A percentile compares a stretch with the other conserved stretches of the same genome.
Evolutionary conservation across 78 protist species (phyloP).

Genomic region (Protostelium mycophagum): DNA sequence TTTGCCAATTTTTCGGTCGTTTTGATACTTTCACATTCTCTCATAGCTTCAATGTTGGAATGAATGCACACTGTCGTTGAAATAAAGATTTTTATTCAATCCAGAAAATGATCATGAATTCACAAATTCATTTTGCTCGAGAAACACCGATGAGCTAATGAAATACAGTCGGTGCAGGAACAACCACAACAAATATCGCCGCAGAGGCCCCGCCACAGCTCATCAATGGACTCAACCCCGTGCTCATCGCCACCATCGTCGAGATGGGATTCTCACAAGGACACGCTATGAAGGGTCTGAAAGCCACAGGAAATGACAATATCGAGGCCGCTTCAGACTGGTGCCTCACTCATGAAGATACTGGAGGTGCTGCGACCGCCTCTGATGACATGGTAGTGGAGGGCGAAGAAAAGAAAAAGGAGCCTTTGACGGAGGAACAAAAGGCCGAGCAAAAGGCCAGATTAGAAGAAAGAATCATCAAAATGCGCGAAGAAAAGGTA

Average conservation of each 20-base stretch:
- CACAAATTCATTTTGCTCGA: no score
- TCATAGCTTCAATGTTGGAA: no score
- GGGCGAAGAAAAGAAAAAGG: neutral
- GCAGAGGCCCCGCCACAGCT: neutral
- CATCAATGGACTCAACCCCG: neutral
- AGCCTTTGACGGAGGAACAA: neutral
- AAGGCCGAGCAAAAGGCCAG: neutral
- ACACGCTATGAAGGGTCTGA: neutral
- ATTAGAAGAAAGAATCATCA: neutral
- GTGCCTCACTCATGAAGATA: neutral
- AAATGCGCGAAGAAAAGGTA: neutral
- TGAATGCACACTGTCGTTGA: no score
- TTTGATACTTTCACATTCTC: no score
- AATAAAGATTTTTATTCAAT: no score
- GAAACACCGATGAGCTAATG: no score
- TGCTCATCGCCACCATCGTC: neutral
- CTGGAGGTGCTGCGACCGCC: no score
- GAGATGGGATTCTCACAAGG: neutral
- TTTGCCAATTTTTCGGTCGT: no score
- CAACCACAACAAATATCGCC: no score
- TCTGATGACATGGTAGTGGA: neutral
- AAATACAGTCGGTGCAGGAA: no score
- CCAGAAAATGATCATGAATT: no score
- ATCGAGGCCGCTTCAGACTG: neutral
- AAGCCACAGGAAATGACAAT: neutral